Conservation (phyloP, 768 basidiomycete species). For the Calocybe cyanea region DNA sequence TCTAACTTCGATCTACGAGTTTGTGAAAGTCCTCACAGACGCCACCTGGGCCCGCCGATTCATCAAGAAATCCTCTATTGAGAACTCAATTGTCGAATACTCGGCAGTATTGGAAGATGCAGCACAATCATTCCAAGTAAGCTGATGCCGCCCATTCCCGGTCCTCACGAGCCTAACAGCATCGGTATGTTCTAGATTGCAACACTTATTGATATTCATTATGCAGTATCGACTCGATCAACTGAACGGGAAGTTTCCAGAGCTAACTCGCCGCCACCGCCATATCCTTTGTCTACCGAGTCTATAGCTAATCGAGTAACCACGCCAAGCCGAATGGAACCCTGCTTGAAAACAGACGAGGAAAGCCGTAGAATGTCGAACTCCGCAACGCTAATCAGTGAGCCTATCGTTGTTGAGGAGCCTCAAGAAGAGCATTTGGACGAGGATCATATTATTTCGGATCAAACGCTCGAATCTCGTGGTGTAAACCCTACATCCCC, state of each 20-base stretch:
- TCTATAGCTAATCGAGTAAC: background rate
- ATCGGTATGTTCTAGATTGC: constrained; percentile 29
- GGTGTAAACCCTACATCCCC: constrained; percentile 23
- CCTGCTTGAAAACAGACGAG: too few species aligned
- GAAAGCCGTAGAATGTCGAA: background rate
- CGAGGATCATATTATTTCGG: constrained; percentile 15
- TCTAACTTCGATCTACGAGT: constrained; percentile 32
- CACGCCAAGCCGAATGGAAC: background rate
- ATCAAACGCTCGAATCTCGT: constrained; percentile 23
- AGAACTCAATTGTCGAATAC: constrained; percentile 32
- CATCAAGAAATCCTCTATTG: constrained; percentile 35
- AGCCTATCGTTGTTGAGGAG: background rate
- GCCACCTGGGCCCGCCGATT: constrained; percentile 39
- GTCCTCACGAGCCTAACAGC: background rate
- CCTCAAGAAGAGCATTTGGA: constrained; percentile 5
- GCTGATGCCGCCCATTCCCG: background rate
- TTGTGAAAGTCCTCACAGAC: constrained; percentile 34
- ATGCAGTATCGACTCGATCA: constrained; percentile 22
- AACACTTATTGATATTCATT: constrained; percentile 44
- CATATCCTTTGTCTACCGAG: constrained; percentile 2
- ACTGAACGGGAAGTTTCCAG: constrained; percentile 15
- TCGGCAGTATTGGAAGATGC: constrained; percentile 37
- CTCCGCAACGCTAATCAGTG: background rate
- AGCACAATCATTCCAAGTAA: constrained; percentile 43
- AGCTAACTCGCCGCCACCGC: constrained; percentile 3